Evolutionary conservation across 108 stramenopile genomes (phyloP).

Genomic region (Mediolabrus comicus): DNA sequence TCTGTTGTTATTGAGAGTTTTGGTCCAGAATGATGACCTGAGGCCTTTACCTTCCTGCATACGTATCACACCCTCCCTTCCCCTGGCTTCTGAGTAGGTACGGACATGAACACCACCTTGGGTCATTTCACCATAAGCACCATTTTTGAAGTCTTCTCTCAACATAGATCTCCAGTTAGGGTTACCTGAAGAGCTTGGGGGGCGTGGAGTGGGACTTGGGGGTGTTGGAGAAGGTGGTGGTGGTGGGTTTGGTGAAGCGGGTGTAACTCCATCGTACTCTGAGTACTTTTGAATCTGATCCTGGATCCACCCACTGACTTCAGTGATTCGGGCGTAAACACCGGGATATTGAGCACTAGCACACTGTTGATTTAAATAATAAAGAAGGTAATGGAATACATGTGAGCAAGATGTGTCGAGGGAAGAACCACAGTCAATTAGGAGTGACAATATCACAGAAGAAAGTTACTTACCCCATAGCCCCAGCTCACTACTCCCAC

Average conservation of each 20-base stretch:
- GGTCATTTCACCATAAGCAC: conserved; percentile 4
- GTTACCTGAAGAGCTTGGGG: background rate
- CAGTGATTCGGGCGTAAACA: conserved; percentile 15
- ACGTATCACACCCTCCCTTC: conserved; percentile 6
- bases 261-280: background rate
- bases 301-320: conserved; percentile 13
- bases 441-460: background rate
- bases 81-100: background rate
- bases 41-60: conserved; percentile 25
- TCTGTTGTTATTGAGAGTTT: too few species aligned
- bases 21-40: conserved; percentile 12
- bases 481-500: conserved; percentile 41
- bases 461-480: background rate
- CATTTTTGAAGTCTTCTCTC: conserved; percentile 7
- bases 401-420: background rate
- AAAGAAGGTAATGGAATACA: background rate
- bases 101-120: conserved; percentile 3
- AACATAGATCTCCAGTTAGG: conserved; percentile 3
- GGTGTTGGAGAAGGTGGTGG: background rate
- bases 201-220: background rate
- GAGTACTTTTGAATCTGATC: background rate
- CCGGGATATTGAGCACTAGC: conserved; percentile 12
- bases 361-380: background rate
- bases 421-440: background rate
- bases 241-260: background rate